Evolutionary conservation across 768 basidiomycete species (phyloP).

Genomic region (Mycena haematopus): DNA sequence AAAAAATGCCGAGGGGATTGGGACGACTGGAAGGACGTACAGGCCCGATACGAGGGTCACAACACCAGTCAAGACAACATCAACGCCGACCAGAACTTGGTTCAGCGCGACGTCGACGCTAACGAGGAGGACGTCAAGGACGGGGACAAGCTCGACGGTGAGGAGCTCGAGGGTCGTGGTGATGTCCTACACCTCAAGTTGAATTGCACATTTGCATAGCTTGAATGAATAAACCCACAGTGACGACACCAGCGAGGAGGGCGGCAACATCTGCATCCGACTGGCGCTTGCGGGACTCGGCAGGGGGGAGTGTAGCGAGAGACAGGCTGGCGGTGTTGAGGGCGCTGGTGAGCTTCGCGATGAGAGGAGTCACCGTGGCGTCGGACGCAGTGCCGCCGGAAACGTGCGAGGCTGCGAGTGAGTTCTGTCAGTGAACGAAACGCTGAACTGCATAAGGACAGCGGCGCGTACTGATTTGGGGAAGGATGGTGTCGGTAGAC

Average conservation of each 20-base stretch:
- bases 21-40: constrained; percentile 25
- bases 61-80: constrained; percentile 33
- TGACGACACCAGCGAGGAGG: constrained; percentile 31
- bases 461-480: constrained; percentile 31
- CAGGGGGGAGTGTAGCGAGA: constrained; percentile 14
- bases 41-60: constrained; percentile 33
- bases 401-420: too few relatives aligned
- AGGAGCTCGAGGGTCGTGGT: constrained; percentile 29
- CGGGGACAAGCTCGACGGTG: constrained; percentile 28
- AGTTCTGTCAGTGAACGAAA: too few relatives aligned
- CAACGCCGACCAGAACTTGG: constrained; percentile 31
- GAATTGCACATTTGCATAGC: too few relatives aligned
- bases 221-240: constrained; percentile 25
- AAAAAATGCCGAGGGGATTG: too few relatives aligned
- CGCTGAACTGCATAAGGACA: background rate
- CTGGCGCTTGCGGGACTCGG: constrained; percentile 29
- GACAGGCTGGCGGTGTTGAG: constrained; percentile 31
- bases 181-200: constrained; percentile 32
- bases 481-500: constrained; percentile 28
- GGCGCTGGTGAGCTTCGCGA: constrained; percentile 28
- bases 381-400: too few relatives aligned
- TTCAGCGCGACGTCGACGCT: constrained; percentile 32
- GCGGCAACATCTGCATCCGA: constrained; percentile 31
- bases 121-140: constrained; percentile 24
- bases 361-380: constrained; percentile 30